A percentile compares a stretch with the other conserved stretches of the same genome.
phyloP scores from a whole-genome alignment of 371 early-diverging fungal species.

The Choanephora cucurbitarum region DNA sequence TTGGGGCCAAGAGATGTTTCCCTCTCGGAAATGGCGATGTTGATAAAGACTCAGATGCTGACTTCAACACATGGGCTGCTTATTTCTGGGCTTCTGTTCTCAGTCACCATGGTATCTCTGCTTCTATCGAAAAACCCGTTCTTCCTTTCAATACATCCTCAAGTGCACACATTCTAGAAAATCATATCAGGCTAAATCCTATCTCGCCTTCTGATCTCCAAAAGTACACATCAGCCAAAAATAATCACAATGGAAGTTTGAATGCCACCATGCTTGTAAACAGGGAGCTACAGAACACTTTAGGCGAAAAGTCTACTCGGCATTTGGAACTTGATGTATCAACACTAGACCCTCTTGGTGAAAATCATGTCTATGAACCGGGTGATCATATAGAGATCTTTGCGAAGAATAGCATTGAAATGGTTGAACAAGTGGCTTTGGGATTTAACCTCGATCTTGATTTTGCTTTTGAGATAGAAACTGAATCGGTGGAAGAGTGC shows the following conservation, averaged over 20 bases:
- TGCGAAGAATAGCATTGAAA: constrained; percentile 38
- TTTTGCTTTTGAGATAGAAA: constrained; percentile 48
- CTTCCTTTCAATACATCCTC: constrained; percentile 22
- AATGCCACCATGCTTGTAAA: constrained; percentile 26
- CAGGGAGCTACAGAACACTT: constrained; percentile 33
- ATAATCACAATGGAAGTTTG: constrained; percentile 28
- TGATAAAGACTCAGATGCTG: constrained; percentile 49
- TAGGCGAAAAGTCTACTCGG: constrained; percentile 39
- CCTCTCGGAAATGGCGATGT: constrained; percentile 50
- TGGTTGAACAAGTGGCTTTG: constrained; percentile 43
- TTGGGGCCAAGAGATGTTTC: constrained; percentile 53
- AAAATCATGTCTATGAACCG: constrained; percentile 38
- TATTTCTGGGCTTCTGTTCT: constrained; percentile 42
- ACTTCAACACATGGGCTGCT: constrained; percentile 46
- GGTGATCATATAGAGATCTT: constrained; percentile 60
- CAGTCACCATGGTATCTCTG: constrained; percentile 26
- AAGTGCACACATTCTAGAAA: constrained; percentile 51
- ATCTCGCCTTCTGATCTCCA: constrained; percentile 25
- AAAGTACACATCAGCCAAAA: constrained; percentile 22
- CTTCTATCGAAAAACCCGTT: constrained; percentile 23
- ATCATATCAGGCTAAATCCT: constrained; percentile 17
- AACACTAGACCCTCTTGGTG: constrained; percentile 19
- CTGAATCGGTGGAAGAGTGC: constrained; percentile 13
- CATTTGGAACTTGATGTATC: constrained; percentile 49
- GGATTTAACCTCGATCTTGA: constrained; percentile 50